Evolutionary conservation across 2,329 filamentous ascomycete species (phyloP).

Genomic region (Penicillium polonicum): DNA sequence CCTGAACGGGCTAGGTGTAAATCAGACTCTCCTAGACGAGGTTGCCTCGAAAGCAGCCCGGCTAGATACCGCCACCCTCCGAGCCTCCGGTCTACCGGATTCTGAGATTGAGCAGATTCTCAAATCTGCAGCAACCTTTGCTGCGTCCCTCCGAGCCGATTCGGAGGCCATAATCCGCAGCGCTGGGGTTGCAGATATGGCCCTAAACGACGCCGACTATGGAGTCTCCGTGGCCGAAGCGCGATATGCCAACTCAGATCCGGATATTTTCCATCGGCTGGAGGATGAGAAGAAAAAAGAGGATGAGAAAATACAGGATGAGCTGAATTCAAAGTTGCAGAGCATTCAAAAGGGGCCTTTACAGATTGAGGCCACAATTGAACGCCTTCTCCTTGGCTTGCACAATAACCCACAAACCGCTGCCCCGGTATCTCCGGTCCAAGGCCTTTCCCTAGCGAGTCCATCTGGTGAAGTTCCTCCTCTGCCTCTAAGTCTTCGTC

Average conservation of each 20-base stretch:
- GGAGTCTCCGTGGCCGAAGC: constrained; percentile 56
- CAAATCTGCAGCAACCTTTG: constrained; percentile 37
- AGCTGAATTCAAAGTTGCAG: constrained; percentile 43
- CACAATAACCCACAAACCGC: constrained; percentile 30
- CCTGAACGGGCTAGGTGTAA: constrained; percentile 51
- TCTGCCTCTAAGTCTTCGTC: constrained; percentile 28
- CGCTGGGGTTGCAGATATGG: constrained; percentile 51
- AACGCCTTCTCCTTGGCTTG: constrained; percentile 39
- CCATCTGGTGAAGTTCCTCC: constrained; percentile 19
- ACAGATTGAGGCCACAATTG: constrained; percentile 39
- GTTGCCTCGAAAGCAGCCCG: constrained; percentile 46
- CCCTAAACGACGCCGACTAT: constrained; percentile 54
- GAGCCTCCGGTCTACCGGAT: constrained; percentile 34
- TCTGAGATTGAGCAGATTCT: constrained; percentile 41
- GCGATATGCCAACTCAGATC: constrained; percentile 45
- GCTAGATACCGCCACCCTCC: constrained; percentile 36
- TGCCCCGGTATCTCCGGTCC: constrained; percentile 10
- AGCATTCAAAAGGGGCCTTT: constrained; percentile 42
- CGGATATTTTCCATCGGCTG: constrained; percentile 44
- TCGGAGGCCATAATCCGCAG: constrained; percentile 48
- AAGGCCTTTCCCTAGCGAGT: constrained; percentile 10
- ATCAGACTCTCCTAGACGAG: constrained; percentile 52
- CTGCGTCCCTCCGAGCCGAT: constrained; percentile 43
- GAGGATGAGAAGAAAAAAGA: constrained; percentile 50
- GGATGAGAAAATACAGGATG: constrained; percentile 46